Evolutionary conservation across 2,329 filamentous ascomycete species (phyloP), one percentile per base, ranked within the genome.

Genomic region (Aspergillus flavus): DNA sequence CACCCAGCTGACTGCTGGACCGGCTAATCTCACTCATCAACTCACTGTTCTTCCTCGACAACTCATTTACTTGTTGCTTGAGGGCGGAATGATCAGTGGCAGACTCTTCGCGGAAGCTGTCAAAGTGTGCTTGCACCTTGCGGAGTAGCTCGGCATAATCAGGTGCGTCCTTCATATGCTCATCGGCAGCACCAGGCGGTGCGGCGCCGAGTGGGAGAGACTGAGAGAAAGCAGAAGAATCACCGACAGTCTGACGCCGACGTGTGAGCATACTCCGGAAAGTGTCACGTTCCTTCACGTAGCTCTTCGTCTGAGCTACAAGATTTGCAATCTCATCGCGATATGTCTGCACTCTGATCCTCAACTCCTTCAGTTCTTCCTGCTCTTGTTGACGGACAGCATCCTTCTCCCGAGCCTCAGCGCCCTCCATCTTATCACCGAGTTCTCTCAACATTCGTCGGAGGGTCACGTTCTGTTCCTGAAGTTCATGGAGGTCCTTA

Each of bases 231-330:
- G 89, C 83, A 1, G 89, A 89, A 19, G 86, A 85, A 48, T 75
- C 86, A 74, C 73, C 85, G 72, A 73, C 83, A 75, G 80, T 89
- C 78, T 88, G 86, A 21, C 88, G 87, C 62, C 88, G 85, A 66
- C 95, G 91, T 69, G 94, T 91, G 34, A 97, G 86, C 83, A 98
- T 94, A 58, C 94, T 93, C 26, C 94, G 89, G 89, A 97, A 98
- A 87, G 97, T 97, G 75, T 99, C 94, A 66, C 95, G 90, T 80
- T 99, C 95, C 71, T 93, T 92, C 75, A 95, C 93, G 76, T 96
- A 97, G 76, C 92, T 96, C 81, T 97, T 92, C 67, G 93, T 91
- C 62, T 94, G 92, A 34, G 91, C 88, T 50, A 91, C 88, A 68
- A 97, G 89, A 14, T 91, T 91, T 69, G 90, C 87, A 58, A 96